Base-by-base conservation (phyloP, 768 basidiomycete genomes). In the Lyophyllum decastes region DNA sequence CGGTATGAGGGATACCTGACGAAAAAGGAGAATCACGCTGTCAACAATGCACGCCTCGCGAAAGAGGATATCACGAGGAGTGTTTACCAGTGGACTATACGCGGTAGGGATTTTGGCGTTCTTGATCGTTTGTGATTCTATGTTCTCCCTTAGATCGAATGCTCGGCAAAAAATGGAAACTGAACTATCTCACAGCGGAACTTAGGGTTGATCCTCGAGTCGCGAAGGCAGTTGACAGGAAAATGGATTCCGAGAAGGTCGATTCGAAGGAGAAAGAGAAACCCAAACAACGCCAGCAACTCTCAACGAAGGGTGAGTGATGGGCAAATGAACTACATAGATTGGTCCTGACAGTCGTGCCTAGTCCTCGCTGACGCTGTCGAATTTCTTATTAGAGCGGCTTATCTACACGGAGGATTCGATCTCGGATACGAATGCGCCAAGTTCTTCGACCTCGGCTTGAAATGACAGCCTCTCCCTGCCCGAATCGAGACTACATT, bases 1-100 rank as follows among this genome's bases (percentile, higher is more conserved):
- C 92, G 89, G 90, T 90, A 88, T 55, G 90, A 92, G 62, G 90
- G 89, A 11, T 92, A 90, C 62, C 72, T 92, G 14, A 82, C 82
- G 2, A 76, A 73, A 59, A 83, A 82, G 65, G 92, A 91, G 69
- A 90, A 92, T 62, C 90, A 90, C 54, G 76, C 79, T 0, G 90
- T 92, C 4, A 82, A 89, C 0, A 92, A 92, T 66, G 81, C 79
- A 0, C 75, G 78, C 21, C 79, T 92, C 11, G 89, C 90, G 0
- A 89, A 88, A 64, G 84, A 82, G 61, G 83, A 87, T 27, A 69
- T 89, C 1, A 64, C 66, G 24, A 75, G 71, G 53, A 65, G 72
- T 3, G 56, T 92, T 12, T 88, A 84, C 65, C 74, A 74, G 26
- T 92, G 88, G 87, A 87, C 92, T 55, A 85, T 92, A 40, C 80